These are phyloP conservation scores for Arthrobotrys pseudoclavata DNA, from an alignment of 2,329 filamentous ascomycete genomes.

Conservation along the genomic window DNA sequence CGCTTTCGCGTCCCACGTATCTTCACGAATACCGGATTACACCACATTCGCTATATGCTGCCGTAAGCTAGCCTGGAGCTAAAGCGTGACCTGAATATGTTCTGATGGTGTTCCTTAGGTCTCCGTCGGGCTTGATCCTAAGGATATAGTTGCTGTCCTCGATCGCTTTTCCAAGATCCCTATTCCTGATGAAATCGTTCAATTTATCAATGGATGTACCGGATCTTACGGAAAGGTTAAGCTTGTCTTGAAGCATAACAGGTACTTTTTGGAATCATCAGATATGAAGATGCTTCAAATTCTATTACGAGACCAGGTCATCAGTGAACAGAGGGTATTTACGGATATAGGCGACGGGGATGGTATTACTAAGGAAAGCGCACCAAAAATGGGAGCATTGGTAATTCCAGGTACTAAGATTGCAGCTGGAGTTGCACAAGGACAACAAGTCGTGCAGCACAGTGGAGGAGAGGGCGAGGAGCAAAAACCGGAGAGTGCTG, in stretches of 20 bases:
- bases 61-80: conserved; percentile 67
- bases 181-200: conserved; percentile 82
- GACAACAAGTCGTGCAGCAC: conserved; percentile 64
- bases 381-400: conserved; percentile 86
- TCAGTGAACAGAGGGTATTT: conserved; percentile 79
- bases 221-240: conserved; percentile 96
- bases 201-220: conserved; percentile 85
- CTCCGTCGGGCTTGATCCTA: conserved; percentile 88
- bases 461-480: conserved; percentile 68
- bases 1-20: conserved; percentile 86
- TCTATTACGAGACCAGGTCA: conserved; percentile 85
- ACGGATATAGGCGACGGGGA: conserved; percentile 75
- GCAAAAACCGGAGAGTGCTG: conserved; percentile 70
- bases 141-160: conserved; percentile 90
- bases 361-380: conserved; percentile 81
- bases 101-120: conserved; percentile 66
- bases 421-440: conserved; percentile 87
- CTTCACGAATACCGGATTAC: conserved; percentile 95
- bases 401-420: conserved; percentile 96
- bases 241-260: conserved; percentile 92
- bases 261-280: conserved; percentile 92
- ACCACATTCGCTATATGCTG: conserved; percentile 92
- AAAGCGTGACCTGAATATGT: conserved; percentile 4
- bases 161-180: conserved; percentile 91
- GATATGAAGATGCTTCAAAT: conserved; percentile 88